These are phyloP conservation scores for Pythium aquatile DNA, from an alignment of 352 stramenopile genomes.

Conservation along the genomic window DNA sequence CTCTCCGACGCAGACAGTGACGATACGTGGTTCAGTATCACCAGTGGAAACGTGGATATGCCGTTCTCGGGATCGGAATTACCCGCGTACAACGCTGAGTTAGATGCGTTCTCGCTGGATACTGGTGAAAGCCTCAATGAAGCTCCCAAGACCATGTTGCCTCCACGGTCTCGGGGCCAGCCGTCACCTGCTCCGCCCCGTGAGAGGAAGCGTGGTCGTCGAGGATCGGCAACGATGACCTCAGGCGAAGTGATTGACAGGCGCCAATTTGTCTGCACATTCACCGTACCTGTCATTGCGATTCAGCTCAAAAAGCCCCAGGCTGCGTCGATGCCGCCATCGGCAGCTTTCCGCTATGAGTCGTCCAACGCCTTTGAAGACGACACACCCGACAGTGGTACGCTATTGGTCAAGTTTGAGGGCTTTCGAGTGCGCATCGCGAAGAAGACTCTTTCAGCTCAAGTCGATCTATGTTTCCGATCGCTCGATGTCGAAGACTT, in stretches of 20 bases:
- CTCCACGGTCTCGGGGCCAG: conserved; percentile 4
- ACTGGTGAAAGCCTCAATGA: neutral
- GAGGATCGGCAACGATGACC: conserved; percentile 24
- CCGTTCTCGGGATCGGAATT: neutral
- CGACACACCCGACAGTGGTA: conserved; percentile 57
- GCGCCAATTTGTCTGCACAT: conserved; percentile 71
- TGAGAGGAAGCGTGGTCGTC: conserved; percentile 15
- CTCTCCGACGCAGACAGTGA: conserved; percentile 81
- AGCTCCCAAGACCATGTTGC: neutral
- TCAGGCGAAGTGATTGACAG: conserved; percentile 63
- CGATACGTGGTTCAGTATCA: conserved; percentile 89
- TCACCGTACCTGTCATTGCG: conserved; percentile 78
- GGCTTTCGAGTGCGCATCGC: conserved; percentile 76
- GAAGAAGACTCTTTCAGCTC: conserved; percentile 80
- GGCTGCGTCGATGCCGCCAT: conserved; percentile 38
- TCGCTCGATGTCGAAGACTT: conserved; percentile 82
- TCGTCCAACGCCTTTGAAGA: conserved; percentile 34
- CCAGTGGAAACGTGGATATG: conserved; percentile 57
- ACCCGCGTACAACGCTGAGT: neutral
- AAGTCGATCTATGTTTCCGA: conserved; percentile 62
- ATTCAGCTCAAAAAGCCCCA: conserved; percentile 79
- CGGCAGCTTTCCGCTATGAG: conserved; percentile 62
- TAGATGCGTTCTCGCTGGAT: conserved; percentile 27
- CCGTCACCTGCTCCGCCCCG: neutral
- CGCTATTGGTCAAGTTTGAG: conserved; percentile 75